These are phyloP conservation scores for Yamadazyma oceani DNA, from an alignment of 1,139 yeast species.

Conservation along the genomic window DNA sequence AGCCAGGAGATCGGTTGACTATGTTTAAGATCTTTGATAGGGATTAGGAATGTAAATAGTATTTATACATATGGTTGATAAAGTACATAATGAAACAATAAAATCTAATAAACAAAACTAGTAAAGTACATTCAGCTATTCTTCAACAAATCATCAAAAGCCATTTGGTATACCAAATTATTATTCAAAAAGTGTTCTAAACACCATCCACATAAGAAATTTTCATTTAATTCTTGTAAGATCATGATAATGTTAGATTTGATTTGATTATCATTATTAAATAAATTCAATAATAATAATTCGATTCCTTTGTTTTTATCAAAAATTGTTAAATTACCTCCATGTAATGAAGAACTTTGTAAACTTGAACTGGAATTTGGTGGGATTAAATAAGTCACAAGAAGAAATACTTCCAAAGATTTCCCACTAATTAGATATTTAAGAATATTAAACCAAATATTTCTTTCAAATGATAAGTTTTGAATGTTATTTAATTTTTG, in stretches of 20 bases:
- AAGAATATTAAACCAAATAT: constrained; percentile 46
- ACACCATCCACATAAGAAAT: constrained; percentile 51
- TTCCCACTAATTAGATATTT: constrained; percentile 47
- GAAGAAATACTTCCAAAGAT: constrained; percentile 41
- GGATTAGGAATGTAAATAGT: constrained; percentile 13
- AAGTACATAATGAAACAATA: neutral
- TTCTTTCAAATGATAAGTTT: constrained; percentile 18
- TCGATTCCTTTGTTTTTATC: constrained; percentile 52
- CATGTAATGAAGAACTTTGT: constrained; percentile 40
- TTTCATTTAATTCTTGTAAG: constrained; percentile 46
- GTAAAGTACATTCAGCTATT: neutral
- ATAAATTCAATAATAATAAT: constrained; percentile 35
- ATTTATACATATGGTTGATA: too few species aligned
- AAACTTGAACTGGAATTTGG: constrained; percentile 44
- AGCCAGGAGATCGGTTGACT: constrained; percentile 46
- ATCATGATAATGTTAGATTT: constrained; percentile 45
- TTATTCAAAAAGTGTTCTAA: constrained; percentile 37
- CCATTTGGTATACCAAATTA: constrained; percentile 43
- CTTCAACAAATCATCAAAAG: constrained; percentile 29
- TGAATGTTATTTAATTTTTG: constrained; percentile 33
- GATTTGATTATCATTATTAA: constrained; percentile 39
- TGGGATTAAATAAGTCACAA: constrained; percentile 45
- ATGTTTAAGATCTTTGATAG: constrained; percentile 32
- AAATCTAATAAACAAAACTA: constrained; percentile 1
- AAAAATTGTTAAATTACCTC: constrained; percentile 44